Evolutionary conservation across 495 filamentous ascomycete species (phyloP).

Genomic region (Schizothecium vesticola): DNA sequence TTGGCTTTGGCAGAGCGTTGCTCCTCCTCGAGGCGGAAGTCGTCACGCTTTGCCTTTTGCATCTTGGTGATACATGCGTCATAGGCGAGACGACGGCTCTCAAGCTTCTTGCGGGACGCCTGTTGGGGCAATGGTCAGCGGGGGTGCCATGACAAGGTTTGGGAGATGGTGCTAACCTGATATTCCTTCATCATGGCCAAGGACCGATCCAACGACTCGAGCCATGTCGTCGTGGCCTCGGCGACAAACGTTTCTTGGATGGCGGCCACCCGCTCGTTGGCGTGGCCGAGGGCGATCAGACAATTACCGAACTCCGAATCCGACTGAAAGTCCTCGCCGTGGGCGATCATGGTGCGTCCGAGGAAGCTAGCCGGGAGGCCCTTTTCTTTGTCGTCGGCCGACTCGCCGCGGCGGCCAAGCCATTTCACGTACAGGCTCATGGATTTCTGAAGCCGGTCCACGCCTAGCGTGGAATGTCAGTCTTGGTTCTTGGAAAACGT

Average conservation of each 20-base stretch:
- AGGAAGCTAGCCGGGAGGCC: constrained; percentile 73
- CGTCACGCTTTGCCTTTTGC: constrained; percentile 89
- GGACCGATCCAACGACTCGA: constrained; percentile 85
- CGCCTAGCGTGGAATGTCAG: constrained; percentile 49
- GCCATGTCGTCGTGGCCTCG: constrained; percentile 80
- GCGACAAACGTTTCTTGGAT: constrained; percentile 80
- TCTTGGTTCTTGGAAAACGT: background rate
- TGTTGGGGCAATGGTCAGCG: constrained; percentile 30
- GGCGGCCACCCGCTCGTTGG: constrained; percentile 83
- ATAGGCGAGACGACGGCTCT: constrained; percentile 82
- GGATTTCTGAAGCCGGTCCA: constrained; percentile 86
- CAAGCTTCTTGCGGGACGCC: constrained; percentile 90
- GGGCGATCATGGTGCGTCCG: constrained; percentile 80
- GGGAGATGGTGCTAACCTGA: constrained; percentile 47
- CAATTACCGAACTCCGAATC: constrained; percentile 92
- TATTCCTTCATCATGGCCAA: constrained; percentile 97
- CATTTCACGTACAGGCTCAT: constrained; percentile 89
- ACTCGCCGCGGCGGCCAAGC: constrained; percentile 77
- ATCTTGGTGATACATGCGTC: constrained; percentile 87
- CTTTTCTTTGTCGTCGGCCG: constrained; percentile 77
- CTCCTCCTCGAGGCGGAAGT: constrained; percentile 91
- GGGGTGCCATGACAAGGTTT: background rate
- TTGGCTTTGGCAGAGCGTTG: constrained; percentile 87
- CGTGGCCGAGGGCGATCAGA: constrained; percentile 72
- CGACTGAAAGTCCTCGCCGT: constrained; percentile 89